Base-by-base conservation (phyloP, 2,329 filamentous ascomycete species). In the Septoria petroselini region DNA sequence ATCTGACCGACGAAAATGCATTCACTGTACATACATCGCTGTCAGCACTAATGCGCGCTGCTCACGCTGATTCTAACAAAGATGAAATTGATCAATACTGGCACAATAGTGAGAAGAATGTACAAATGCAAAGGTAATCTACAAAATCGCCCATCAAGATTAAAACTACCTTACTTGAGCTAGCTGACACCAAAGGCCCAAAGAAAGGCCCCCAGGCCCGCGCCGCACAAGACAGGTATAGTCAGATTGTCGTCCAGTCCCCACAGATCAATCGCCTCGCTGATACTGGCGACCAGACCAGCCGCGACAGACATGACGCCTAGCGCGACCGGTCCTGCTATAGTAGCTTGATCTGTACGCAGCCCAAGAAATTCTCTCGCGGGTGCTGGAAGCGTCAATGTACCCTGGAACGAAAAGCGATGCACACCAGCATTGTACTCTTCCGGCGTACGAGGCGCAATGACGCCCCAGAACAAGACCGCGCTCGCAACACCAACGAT, bases 161-260 rank as follows among this genome's bases (percentile, higher is more conserved):
- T n/a, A n/a, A n/a, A n/a, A n/a, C n/a, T n/a, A n/a, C n/a, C n/a
- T n/a, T n/a, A n/a, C n/a, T n/a, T n/a, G n/a, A n/a, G n/a, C 53
- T 33, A 54, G 30, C 48, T 54, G 35, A 52, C 47, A 17, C 57
- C 85, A 76, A 96, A 96, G 41, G 90, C 69, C 73, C 87, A 94
- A 62, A 97, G 77, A 68, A 98, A 96, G 0, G 85, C 86, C 85
- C 88, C 95, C 54, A 98, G 83, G 5, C 91, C 91, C 38, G 89
- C 71, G 18, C 91, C 90, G 66, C 89, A 95, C 41, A 98, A 76
- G 19, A 95, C 83, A 2, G 93, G 93, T 69, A 98, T 98, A 41
- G 91, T 97, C 62, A 98, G 75, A 70, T 98, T 98, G 72, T 98
- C 93, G 65, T 98, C 93, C 86, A 89, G 91, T 40, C 90, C 88